Evolutionary conservation across 2,329 filamentous ascomycete genomes (phyloP).

Genomic region (Nectriaceae sp.): DNA sequence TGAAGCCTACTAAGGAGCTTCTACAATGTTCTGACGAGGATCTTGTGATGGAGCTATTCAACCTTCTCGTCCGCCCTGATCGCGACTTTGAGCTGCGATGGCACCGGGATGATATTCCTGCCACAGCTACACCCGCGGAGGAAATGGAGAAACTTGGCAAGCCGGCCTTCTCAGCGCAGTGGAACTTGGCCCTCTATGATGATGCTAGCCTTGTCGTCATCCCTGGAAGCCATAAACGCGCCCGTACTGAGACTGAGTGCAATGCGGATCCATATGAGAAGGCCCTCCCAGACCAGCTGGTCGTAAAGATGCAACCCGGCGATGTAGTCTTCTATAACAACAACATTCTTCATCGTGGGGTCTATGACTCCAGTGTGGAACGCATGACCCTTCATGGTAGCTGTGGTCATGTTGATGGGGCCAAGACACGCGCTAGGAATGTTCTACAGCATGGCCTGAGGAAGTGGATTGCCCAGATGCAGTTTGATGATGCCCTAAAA

Average conservation of each 20-base stretch:
- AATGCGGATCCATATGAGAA: not conserved
- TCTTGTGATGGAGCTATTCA: not conserved
- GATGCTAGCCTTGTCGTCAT: not conserved
- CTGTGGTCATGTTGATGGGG: not conserved
- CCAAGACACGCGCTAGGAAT: not conserved
- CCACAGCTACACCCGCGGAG: not conserved
- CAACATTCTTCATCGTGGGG: not conserved
- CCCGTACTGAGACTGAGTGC: not conserved
- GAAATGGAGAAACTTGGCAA: not conserved
- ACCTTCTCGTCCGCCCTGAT: not conserved
- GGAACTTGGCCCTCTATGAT: not conserved
- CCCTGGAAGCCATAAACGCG: not conserved
- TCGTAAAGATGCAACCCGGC: not conserved
- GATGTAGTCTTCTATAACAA: not conserved
- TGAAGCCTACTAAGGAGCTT: not conserved
- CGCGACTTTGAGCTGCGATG: not conserved
- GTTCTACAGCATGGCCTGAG: not conserved
- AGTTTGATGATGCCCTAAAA: not conserved
- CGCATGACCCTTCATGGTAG: not conserved
- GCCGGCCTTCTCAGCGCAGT: not conserved
- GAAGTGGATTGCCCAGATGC: not conserved
- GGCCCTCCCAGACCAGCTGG: not conserved
- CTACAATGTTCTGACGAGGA: not conserved
- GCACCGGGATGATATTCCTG: not conserved
- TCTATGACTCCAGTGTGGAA: not conserved